phyloP scores from a whole-genome alignment of 768 basidiomycete species.

The Tricholoma bakamatsutake region DNA sequence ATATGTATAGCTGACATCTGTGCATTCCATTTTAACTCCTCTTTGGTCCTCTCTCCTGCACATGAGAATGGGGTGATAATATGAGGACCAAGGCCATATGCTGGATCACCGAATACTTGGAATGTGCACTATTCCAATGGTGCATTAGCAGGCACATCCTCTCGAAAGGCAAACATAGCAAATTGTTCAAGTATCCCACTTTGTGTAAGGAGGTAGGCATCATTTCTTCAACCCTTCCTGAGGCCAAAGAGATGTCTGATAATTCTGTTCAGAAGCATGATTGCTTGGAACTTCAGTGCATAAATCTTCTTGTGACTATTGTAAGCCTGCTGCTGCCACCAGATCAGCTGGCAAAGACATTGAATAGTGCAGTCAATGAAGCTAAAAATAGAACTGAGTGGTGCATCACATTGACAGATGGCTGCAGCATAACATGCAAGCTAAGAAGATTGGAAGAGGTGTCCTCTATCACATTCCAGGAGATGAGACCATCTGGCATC shows the following conservation, averaged over 20 bases:
- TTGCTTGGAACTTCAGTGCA: not conserved
- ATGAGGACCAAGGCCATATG: no score
- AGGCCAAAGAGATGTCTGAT: not conserved
- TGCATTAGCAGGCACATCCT: no score
- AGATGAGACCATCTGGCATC: no score
- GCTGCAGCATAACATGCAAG: not conserved
- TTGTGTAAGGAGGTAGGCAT: not conserved
- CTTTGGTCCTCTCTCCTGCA: no score
- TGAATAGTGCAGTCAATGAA: not conserved
- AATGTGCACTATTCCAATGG: no score
- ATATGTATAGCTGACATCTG: no score
- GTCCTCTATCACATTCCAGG: no score
- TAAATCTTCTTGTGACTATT: not conserved
- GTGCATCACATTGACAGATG: not conserved
- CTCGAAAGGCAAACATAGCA: no score
- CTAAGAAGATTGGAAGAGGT: no score
- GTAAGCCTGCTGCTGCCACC: not conserved
- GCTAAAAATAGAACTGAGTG: not conserved
- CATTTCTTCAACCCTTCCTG: not conserved
- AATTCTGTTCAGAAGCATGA: not conserved
- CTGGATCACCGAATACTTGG: no score
- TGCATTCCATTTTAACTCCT: no score
- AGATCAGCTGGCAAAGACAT: not conserved
- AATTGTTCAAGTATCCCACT: not conserved
- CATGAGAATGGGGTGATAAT: no score